These are phyloP conservation scores for Periconia sp. DNA, from an alignment of 2,329 filamentous ascomycete species.

Conservation along the genomic window DNA sequence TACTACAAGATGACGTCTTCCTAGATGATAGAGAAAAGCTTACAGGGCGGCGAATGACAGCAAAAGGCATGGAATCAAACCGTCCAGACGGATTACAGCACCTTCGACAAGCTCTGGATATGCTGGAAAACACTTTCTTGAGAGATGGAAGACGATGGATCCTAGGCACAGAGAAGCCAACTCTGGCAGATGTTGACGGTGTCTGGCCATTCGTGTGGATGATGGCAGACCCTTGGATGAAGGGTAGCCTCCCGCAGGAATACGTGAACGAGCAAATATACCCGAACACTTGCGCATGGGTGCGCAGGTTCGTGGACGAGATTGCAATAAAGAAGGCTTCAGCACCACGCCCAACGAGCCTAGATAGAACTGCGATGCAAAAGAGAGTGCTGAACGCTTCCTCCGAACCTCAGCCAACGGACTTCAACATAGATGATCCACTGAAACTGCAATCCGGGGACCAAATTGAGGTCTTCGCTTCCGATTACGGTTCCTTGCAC, in stretches of 20 bases:
- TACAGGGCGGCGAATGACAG: constrained; percentile 47
- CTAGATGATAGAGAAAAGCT: constrained; percentile 61
- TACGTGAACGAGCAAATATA: constrained; percentile 60
- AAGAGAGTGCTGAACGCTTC: constrained; percentile 55
- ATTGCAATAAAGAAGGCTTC: constrained; percentile 51
- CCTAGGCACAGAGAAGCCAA: constrained; percentile 58
- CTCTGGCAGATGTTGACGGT: constrained; percentile 71
- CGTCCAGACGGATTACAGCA: constrained; percentile 64
- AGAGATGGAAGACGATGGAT: constrained; percentile 72
- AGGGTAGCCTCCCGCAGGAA: constrained; percentile 60
- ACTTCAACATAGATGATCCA: constrained; percentile 60
- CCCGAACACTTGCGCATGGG: constrained; percentile 69
- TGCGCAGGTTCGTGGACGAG: constrained; percentile 63
- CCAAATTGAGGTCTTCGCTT: constrained; percentile 52
- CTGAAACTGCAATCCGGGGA: constrained; percentile 61
- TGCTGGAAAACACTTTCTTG: constrained; percentile 68
- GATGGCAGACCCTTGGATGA: constrained; percentile 47
- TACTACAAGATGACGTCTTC: constrained; percentile 65
- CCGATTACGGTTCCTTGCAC: constrained; percentile 38
- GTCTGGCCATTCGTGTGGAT: constrained; percentile 75
- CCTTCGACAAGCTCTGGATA: constrained; percentile 60
- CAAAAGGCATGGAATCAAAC: constrained; percentile 47
- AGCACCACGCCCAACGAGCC: constrained; percentile 50
- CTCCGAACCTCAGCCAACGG: constrained; percentile 48
- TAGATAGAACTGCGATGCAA: constrained; percentile 33